phyloP scores from a whole-genome alignment of 257 asterid genomes.

The Scutellaria minor region DNA sequence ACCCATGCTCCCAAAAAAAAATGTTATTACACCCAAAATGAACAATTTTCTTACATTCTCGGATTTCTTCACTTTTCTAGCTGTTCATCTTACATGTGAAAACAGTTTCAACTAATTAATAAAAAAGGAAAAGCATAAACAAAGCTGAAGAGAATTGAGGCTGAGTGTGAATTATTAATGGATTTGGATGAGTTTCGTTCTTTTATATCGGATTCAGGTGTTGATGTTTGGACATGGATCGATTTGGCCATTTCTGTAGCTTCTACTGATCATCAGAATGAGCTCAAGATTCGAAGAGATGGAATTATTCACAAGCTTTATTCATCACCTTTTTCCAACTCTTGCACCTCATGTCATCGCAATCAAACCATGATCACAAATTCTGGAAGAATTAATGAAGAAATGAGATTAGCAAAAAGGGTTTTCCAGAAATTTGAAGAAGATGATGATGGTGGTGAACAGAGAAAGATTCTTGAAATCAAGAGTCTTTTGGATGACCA shows the following conservation, averaged over 20 bases:
- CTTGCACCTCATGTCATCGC: slow-evolving; percentile 24
- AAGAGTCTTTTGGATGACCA: slow-evolving; percentile 49
- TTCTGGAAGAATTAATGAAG: neutral
- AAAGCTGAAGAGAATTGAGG: neutral
- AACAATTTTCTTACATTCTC: too few relatives aligned
- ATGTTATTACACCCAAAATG: too few relatives aligned
- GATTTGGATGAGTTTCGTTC: slow-evolving; percentile 56
- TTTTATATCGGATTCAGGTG: slow-evolving; percentile 49
- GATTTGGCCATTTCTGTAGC: slow-evolving; percentile 56
- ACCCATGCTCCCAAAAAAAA: too few relatives aligned
- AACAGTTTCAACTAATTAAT: neutral
- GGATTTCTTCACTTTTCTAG: slow-evolving; percentile 10
- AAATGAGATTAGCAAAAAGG: slow-evolving; percentile 10
- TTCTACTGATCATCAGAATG: slow-evolving; percentile 46
- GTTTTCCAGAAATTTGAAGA: neutral
- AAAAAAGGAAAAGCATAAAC: too few relatives aligned
- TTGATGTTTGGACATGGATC: slow-evolving; percentile 61
- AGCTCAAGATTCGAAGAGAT: slow-evolving; percentile 50
- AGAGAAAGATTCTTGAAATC: slow-evolving; percentile 43
- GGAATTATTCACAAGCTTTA: slow-evolving; percentile 56
- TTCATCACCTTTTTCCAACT: slow-evolving; percentile 1
- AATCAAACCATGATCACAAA: neutral
- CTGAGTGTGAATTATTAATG: slow-evolving; percentile 22
- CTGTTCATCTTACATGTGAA: neutral
- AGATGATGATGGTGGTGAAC: slow-evolving; percentile 33